Base-by-base conservation (phyloP, 2,329 filamentous ascomycete genomes). In the Pyricularia sp. region DNA sequence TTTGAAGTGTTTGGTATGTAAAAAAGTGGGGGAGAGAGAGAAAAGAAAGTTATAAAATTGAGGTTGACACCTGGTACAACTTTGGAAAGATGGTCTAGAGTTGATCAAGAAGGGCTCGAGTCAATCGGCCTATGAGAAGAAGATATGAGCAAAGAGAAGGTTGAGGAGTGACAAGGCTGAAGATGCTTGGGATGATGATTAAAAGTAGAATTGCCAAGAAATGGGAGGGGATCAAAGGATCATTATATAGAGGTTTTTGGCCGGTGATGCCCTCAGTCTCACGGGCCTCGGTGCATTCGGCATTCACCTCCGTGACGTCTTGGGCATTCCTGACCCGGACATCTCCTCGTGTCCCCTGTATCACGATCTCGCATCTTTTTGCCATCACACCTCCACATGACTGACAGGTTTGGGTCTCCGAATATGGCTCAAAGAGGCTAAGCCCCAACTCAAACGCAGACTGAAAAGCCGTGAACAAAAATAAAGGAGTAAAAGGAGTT, bases 1-100 rank as follows among this genome's bases (percentile, higher is more conserved):
- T 9, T 66, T 75, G 69, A 67, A 67, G 30, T 4, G 36, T 26
- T 36, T 11, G 63, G 1, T 11, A 10, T 17, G 28, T 23, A 20
- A 26, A 30, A 36, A n/a, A 25, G 31, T n/a, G 64, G 17, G 36
- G 25, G 5, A 36, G 12, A 14, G 33, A 36, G 12, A 36, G 12
- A 36, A 28, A 25, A 31, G 11, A 42, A 14, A 25, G 11, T 26
- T 5, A n/a, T 42, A 6, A 36, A 36, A 17, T 25, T 25, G 31
- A 17, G 30, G 25, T 65, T 50, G 42, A 50, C 14, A 50, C 17
- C 42, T 50, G 42, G 42, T 50, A 20, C 20, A 20, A 50, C 14
- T 3, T 50, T 50, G 17, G 20, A 33, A 33, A 65, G 26, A 65
- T 17, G 7, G 23, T 55, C 9, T 3, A 50, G n/a, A 55, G 33